Evolutionary conservation across 805 yeast genomes (phyloP), one percentile per base, ranked within the genome.

Genomic region (Priceomyces castillae): DNA sequence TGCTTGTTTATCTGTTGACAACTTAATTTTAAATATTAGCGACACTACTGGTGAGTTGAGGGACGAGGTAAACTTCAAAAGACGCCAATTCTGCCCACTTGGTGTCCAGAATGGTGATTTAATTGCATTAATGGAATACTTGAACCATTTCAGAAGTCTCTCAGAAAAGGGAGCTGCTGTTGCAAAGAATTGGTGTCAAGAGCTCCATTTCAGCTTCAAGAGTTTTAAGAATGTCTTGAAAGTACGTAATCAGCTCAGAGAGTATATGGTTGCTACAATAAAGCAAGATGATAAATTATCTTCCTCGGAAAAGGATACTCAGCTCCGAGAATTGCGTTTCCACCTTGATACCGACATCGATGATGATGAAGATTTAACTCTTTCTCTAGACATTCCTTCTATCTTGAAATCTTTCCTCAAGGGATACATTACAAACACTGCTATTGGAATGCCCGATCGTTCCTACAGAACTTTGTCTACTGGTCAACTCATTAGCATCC

Each of bases 371-470:
- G 25, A 28, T 19, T 47, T 38, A 16, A 54, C 53, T 43, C 44
- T 64, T 14, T 49, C 75, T 34, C 46, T 80, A 34, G 83, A 83
- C 49, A 73, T 79, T 25, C 75, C 82, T 14, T 55, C 68, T 2
- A 73, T 92, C 7, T 67, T 92, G 43, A 86, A 87, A 59, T 78
- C 95, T 19, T 94, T 94, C 62, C 66, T 94, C 31, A 72, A 74
- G 30, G 99, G 99, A 0, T 92, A 76, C 54, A 76, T 88, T n/a
- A 76, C 84, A 38, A 90, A 92, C 61, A 83, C 96, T 0, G 99
- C 99, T 0, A 79, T 94, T 15, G 96, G 97, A 9, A 80, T 87
- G 81, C 96, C 98, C 0, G 98, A 94, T 62, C 76, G 97, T 56
- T 85, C 96, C 3, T 94, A 84, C 67, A 74, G 95, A 58, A 90